Conservation (phyloP, 352 stramenopile genomes). For the Globisporangium spiculum region DNA sequence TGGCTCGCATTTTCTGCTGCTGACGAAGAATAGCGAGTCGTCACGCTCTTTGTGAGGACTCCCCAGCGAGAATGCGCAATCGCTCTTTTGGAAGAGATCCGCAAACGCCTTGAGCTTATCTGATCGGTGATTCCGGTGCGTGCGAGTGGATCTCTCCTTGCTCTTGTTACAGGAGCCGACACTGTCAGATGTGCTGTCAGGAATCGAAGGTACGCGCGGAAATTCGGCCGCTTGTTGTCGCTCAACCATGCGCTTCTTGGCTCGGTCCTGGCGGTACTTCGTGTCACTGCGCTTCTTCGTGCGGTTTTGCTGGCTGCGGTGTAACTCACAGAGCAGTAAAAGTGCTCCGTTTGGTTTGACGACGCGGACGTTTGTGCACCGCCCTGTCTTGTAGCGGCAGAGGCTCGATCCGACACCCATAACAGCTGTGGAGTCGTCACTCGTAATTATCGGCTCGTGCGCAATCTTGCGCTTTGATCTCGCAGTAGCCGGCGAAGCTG, state of each 20-base stretch:
- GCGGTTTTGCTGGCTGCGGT: slow-evolving; percentile 81
- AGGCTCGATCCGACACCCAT: slow-evolving; percentile 7
- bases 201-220: not conserved
- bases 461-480: not conserved
- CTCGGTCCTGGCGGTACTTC: slow-evolving; percentile 69
- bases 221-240: slow-evolving; percentile 17
- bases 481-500: not conserved
- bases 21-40: not conserved
- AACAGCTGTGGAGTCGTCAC: not conserved
- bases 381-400: slow-evolving; percentile 83
- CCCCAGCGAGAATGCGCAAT: not conserved
- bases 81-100: not conserved
- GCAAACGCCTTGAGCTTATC: slow-evolving; percentile 1
- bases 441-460: not conserved
- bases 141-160: not conserved
- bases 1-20: not conserved
- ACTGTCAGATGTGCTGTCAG: not conserved
- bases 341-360: slow-evolving; percentile 74
- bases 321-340: slow-evolving; percentile 77
- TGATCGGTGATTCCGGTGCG: not conserved
- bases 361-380: slow-evolving; percentile 64
- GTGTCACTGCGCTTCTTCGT: slow-evolving; percentile 86
- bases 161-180: not conserved
- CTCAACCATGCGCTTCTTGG: slow-evolving; percentile 48
- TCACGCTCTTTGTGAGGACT: not conserved